phyloP scores from a whole-genome alignment of 129 eudicot genomes.

The Smallanthus sonchifolius region DNA sequence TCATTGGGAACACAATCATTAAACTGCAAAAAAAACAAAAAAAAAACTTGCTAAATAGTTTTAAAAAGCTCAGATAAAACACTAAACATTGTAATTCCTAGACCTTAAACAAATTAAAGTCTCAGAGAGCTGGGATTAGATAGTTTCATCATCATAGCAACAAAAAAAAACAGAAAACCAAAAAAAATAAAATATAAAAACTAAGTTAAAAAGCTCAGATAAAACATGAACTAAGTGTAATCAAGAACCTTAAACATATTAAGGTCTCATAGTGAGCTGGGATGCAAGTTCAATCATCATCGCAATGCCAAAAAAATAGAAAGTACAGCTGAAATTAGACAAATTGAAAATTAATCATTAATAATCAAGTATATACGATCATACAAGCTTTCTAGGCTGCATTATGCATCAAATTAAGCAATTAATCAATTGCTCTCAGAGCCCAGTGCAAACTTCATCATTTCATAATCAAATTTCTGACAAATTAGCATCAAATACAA shows the following conservation, averaged over 20 bases:
- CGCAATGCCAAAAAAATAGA: too few relatives aligned
- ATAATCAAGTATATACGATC: neutral
- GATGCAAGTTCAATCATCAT: conserved; percentile 44
- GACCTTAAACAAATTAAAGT: conserved; percentile 37
- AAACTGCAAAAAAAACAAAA: neutral
- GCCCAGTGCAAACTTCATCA: conserved; percentile 64
- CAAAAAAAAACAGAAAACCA: neutral
- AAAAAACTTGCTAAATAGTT: neutral
- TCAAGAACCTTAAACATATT: conserved; percentile 36
- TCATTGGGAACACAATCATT: conserved; percentile 12
- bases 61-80: conserved; percentile 31
- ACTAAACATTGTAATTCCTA: conserved; percentile 29
- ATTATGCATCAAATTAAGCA: conserved; percentile 41
- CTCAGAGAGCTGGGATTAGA: conserved; percentile 51
- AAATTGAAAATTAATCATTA: neutral
- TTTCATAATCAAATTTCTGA: conserved; percentile 2
- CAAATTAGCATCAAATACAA: neutral
- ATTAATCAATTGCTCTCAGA: conserved; percentile 39
- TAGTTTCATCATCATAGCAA: conserved; percentile 33
- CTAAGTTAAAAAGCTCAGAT: conserved; percentile 10
- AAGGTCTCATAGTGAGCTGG: conserved; percentile 47
- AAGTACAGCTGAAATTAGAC: too few relatives aligned
- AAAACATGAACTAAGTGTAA: conserved; percentile 22
- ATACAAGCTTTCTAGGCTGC: conserved; percentile 49
- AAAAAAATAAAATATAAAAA: too few relatives aligned